These are phyloP conservation scores for Gossypium schwendimanii DNA, from an alignment of 441 rosid genomes.

Conservation along the genomic window DNA sequence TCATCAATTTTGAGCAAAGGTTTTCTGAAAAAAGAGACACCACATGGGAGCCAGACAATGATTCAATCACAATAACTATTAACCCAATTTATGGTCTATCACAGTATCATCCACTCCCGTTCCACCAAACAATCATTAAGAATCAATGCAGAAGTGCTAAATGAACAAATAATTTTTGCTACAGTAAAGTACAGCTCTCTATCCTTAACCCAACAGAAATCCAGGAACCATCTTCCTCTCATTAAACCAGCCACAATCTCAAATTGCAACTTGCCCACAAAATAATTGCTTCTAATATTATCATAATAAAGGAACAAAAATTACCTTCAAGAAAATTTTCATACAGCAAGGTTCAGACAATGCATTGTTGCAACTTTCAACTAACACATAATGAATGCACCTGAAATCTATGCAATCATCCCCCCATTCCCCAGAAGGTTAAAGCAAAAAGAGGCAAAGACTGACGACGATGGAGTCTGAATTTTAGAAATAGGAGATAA, in stretches of 20 bases:
- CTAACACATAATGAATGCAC: neutral
- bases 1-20: neutral
- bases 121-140: neutral
- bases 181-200: neutral
- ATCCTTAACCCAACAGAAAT: neutral
- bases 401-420: neutral
- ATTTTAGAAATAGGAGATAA: neutral
- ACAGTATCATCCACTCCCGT: neutral
- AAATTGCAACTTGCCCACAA: neutral
- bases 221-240: neutral
- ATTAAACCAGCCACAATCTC: neutral
- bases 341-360: neutral
- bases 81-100: neutral
- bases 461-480: neutral
- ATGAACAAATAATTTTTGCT: neutral
- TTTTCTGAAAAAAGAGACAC: neutral
- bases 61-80: neutral
- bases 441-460: neutral
- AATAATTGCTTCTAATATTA: neutral
- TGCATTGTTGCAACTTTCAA: neutral
- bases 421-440: neutral
- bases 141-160: neutral
- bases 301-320: neutral
- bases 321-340: neutral
- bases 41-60: neutral